phyloP scores from a whole-genome alignment of 345 rosid genomes.

The Brassica cretica region DNA sequence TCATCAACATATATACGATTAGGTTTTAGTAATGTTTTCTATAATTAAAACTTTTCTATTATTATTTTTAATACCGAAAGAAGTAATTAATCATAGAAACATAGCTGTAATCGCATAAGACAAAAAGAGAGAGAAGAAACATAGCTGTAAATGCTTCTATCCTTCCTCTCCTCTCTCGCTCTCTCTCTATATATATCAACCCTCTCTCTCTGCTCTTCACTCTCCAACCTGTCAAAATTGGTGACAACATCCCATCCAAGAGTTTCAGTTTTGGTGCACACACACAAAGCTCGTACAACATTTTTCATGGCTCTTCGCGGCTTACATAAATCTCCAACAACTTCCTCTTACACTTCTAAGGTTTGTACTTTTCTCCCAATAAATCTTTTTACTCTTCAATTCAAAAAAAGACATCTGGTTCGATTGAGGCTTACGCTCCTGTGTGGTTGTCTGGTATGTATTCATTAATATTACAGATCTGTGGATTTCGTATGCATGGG shows the following conservation, averaged over 20 bases:
- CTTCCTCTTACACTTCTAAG: slow-evolving; percentile 24
- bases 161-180: neutral
- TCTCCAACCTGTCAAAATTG: slow-evolving; percentile 1
- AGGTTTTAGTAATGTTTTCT: neutral
- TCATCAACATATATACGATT: neutral
- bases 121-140: neutral
- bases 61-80: neutral
- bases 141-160: neutral
- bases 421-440: neutral
- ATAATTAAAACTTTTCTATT: neutral
- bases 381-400: neutral
- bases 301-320: slow-evolving; percentile 30
- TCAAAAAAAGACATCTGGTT: neutral
- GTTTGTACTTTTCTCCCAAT: slow-evolving; percentile 5
- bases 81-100: neutral
- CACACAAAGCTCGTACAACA: slow-evolving; percentile 18
- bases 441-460: neutral
- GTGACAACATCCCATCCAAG: neutral
- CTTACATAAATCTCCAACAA: slow-evolving; percentile 20
- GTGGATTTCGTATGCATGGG: slow-evolving; percentile 34
- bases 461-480: slow-evolving; percentile 21
- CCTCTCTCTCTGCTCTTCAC: neutral
- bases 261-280: slow-evolving; percentile 13
- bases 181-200: neutral
- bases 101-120: neutral